phyloP scores from a whole-genome alignment of 2,329 filamentous ascomycete species.

The Ceratocystiopsis brevicomis region DNA sequence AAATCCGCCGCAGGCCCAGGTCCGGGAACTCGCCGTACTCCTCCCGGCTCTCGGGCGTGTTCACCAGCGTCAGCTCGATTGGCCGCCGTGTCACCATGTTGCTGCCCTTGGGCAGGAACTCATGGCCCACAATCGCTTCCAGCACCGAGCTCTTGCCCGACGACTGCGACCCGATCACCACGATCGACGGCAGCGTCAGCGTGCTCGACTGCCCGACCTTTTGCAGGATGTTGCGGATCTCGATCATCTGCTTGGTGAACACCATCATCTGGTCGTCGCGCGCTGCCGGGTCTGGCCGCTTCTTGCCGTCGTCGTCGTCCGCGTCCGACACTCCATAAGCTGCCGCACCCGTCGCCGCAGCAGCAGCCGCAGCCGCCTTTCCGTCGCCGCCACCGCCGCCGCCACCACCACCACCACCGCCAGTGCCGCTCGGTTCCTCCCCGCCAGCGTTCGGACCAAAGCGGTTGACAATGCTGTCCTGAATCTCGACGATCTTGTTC shows the following conservation, averaged over 20 bases:
- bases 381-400: conserved; percentile 39
- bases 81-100: conserved; percentile 97
- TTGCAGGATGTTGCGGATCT: conserved; percentile 82
- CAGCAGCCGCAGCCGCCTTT: conserved; percentile 37
- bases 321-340: conserved; percentile 53
- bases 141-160: conserved; percentile 95
- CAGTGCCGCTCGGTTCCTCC: conserved; percentile 26
- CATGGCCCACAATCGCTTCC: conserved; percentile 92
- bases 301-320: conserved; percentile 2
- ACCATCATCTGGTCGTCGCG: conserved; percentile 99
- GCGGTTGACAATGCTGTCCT: conserved; percentile 38
- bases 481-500: conserved; percentile 46
- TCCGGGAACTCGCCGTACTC: conserved; percentile 97
- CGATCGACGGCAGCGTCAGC: conserved; percentile 81
- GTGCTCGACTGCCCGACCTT: conserved; percentile 81
- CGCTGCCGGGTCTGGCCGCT: conserved; percentile 37
- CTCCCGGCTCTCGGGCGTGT: conserved; percentile 67
- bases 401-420: conserved; percentile 24
- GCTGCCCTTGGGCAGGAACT: conserved; percentile 91
- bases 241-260: conserved; percentile 98
- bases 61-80: conserved; percentile 89
- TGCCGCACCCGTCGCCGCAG: conserved; percentile 47
- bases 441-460: conserved; percentile 16
- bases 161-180: conserved; percentile 97
- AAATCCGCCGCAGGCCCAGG: conserved; percentile 71